phyloP scores from a whole-genome alignment of 129 eudicot genomes.

The Lonicera japonica region DNA sequence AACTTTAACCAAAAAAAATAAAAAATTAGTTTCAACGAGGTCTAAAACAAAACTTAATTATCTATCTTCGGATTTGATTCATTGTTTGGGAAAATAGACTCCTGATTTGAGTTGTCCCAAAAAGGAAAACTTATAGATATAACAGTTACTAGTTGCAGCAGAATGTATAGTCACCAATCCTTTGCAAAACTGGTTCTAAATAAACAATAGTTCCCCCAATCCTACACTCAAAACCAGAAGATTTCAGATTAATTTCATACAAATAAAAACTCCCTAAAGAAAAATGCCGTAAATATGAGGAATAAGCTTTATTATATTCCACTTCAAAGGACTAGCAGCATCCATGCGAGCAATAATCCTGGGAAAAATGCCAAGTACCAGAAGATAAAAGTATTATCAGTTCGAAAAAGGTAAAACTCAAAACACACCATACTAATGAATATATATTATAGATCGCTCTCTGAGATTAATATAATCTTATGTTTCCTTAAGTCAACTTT shows the following conservation, averaged over 20 bases:
- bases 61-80: no score
- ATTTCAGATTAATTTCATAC: background rate
- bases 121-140: background rate
- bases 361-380: background rate
- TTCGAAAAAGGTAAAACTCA: background rate
- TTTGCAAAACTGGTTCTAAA: background rate
- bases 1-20: no score
- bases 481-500: no score
- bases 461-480: no score
- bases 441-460: no score
- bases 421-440: background rate
- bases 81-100: no score
- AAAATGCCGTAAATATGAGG: no score
- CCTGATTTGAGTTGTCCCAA: no score
- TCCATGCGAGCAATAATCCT: slow-evolving; percentile 37
- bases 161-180: background rate
- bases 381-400: background rate
- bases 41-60: no score
- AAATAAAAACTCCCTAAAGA: background rate
- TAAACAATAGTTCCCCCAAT: background rate
- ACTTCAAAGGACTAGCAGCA: slow-evolving; percentile 30
- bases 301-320: background rate
- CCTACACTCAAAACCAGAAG: background rate
- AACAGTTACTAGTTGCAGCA: background rate
- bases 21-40: no score